Evolutionary conservation across 768 basidiomycete genomes (phyloP).

Genomic region (Daedaleopsis nitida): DNA sequence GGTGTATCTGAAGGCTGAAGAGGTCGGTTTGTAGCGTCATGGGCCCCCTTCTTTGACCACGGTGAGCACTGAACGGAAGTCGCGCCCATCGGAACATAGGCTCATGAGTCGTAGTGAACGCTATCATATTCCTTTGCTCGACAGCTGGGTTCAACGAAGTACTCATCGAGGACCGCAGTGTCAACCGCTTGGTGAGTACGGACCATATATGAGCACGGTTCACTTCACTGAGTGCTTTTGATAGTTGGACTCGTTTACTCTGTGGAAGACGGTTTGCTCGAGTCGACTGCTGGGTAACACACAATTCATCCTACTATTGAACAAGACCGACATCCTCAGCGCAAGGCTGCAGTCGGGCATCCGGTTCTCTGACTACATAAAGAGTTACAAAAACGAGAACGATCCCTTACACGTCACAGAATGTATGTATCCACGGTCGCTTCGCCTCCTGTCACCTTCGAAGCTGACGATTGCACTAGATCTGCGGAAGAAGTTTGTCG

Average conservation of each 20-base stretch:
- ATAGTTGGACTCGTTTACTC: slow-evolving; percentile 55
- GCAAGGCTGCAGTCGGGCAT: slow-evolving; percentile 52
- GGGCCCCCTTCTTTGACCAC: slow-evolving; percentile 73
- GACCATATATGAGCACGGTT: background rate
- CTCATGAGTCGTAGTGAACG: slow-evolving; percentile 45
- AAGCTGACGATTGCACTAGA: slow-evolving; percentile 35
- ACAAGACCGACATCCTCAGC: slow-evolving; percentile 63
- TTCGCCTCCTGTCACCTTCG: no score
- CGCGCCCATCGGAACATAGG: background rate
- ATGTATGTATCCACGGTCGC: slow-evolving; percentile 41
- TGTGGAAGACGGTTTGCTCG: slow-evolving; percentile 63
- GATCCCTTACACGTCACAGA: slow-evolving; percentile 51
- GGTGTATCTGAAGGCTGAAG: background rate
- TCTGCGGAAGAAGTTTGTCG: slow-evolving; percentile 51
- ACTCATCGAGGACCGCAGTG: slow-evolving; percentile 56
- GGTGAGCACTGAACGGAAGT: slow-evolving; percentile 37
- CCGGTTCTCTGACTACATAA: slow-evolving; percentile 56
- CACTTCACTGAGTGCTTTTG: background rate
- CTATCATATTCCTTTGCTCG: slow-evolving; percentile 68
- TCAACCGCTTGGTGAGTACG: slow-evolving; percentile 58
- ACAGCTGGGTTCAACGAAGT: slow-evolving; percentile 66
- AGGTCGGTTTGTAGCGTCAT: slow-evolving; percentile 44
- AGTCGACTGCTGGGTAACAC: slow-evolving; percentile 56
- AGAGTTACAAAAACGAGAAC: slow-evolving; percentile 55
- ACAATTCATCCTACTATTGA: slow-evolving; percentile 61